Conservation (phyloP, 306 rosid species). For the Begonia loranthoides region DNA sequence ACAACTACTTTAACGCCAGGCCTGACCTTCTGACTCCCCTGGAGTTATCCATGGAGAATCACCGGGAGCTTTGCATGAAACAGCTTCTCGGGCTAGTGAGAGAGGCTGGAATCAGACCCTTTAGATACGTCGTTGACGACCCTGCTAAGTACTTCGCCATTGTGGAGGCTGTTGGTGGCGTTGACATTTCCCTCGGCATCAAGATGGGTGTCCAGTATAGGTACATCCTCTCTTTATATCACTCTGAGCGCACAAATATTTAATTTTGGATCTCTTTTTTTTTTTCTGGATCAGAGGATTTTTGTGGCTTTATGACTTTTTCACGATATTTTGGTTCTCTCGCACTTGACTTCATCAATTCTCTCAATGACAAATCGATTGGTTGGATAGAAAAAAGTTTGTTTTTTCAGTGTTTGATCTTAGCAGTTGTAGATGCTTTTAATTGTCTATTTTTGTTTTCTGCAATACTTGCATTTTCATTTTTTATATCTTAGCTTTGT, state of each 20-base stretch:
- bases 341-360: too few species aligned
- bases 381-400: too few species aligned
- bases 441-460: too few species aligned
- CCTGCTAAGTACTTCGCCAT: slow-evolving; percentile 67
- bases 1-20: slow-evolving; percentile 43
- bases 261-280: not conserved
- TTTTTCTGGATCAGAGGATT: not conserved
- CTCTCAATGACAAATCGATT: too few species aligned
- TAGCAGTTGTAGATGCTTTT: too few species aligned
- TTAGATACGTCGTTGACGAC: slow-evolving; percentile 36
- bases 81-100: slow-evolving; percentile 64
- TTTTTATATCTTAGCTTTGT: too few species aligned
- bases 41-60: slow-evolving; percentile 61
- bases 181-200: slow-evolving; percentile 84
- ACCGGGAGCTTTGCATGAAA: slow-evolving; percentile 67
- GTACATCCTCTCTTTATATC: slow-evolving; percentile 15
- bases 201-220: slow-evolving; percentile 93
- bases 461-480: too few species aligned
- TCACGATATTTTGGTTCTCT: too few species aligned
- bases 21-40: slow-evolving; percentile 75
- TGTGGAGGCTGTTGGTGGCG: slow-evolving; percentile 65
- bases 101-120: slow-evolving; percentile 64
- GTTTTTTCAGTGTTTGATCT: too few species aligned
- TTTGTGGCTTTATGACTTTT: too few species aligned
- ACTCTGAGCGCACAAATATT: not conserved